A percentile compares a stretch with the other conserved stretches of the same genome.
Evolutionary conservation across 1,284 basidiomycete species (phyloP).

Genomic region (Austroboletus novae-zelandiae): DNA sequence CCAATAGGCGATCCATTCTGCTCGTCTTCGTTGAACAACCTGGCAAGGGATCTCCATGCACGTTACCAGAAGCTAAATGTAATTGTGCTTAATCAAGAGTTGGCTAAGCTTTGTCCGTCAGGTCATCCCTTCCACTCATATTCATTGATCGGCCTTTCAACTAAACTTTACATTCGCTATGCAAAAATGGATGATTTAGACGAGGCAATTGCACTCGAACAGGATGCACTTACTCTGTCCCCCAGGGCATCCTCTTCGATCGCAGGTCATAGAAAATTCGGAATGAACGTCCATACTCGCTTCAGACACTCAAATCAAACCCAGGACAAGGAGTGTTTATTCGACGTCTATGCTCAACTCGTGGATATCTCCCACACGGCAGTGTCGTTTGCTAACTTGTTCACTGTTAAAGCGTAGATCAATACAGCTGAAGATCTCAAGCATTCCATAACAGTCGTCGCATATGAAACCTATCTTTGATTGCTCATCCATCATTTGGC

Average conservation of each 20-base stretch:
- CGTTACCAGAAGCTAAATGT: too few relatives aligned
- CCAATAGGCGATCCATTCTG: background rate
- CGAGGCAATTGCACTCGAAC: too few relatives aligned
- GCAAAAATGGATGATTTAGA: too few relatives aligned
- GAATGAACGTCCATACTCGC: background rate
- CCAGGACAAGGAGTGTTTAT: background rate
- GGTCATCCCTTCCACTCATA: too few relatives aligned
- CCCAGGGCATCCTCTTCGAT: background rate
- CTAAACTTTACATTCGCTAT: too few relatives aligned
- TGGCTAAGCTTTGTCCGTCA: too few relatives aligned
- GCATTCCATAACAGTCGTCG: background rate
- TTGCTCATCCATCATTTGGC: background rate
- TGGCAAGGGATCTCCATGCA: too few relatives aligned
- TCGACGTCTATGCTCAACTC: too few relatives aligned
- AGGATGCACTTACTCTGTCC: too few relatives aligned
- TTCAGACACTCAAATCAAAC: background rate
- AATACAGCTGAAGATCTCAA: background rate
- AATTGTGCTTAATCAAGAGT: too few relatives aligned
- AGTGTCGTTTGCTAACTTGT: background rate
- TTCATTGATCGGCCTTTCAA: too few relatives aligned
- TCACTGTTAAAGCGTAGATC: background rate
- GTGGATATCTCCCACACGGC: too few relatives aligned
- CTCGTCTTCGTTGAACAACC: background rate
- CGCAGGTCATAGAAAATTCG: background rate
- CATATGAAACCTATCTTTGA: background rate